Percentiles rank a stretch among this genome's conserved stretches.
Evolutionary conservation across 805 yeast genomes (phyloP).

Genomic region (Kodamaea nitidulidarum): DNA sequence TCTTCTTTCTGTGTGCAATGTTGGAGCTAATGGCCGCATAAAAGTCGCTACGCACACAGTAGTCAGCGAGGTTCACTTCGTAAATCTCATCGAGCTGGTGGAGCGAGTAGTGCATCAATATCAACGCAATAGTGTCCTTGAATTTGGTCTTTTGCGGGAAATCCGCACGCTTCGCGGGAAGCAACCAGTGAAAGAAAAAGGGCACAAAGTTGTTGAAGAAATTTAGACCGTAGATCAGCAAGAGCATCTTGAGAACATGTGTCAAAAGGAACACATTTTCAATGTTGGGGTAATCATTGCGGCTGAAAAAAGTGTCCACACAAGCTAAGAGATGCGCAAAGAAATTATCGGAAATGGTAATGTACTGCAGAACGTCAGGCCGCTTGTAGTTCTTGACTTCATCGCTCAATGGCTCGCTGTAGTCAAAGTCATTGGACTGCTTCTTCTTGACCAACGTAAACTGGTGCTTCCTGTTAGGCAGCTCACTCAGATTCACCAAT

Average conservation of each 20-base stretch:
- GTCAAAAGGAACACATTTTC: conserved; percentile 22
- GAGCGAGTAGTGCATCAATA: conserved; percentile 23
- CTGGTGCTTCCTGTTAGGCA: conserved; percentile 1
- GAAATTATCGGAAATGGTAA: conserved; percentile 39
- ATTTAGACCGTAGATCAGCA: conserved; percentile 42
- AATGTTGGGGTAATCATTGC: conserved; percentile 19
- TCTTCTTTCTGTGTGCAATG: conserved; percentile 23
- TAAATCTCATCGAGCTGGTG: conserved; percentile 28
- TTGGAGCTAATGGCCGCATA: conserved; percentile 17
- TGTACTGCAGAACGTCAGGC: conserved; percentile 43
- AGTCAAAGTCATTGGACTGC: conserved; percentile 11
- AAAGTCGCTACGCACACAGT: conserved; percentile 19
- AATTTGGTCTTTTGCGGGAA: conserved; percentile 13
- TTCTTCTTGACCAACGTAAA: conserved; percentile 9
- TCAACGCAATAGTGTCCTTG: conserved; percentile 33
- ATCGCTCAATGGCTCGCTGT: conserved; percentile 14
- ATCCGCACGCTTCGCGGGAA: conserved; percentile 15
- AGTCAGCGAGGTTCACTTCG: conserved; percentile 18
- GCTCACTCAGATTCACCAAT: conserved; percentile 12
- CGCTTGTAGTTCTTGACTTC: conserved; percentile 17
- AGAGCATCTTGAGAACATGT: conserved; percentile 18
- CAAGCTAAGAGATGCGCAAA: conserved; percentile 35
- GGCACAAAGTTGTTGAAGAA: conserved; percentile 44
- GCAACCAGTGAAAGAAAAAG: conserved; percentile 43
- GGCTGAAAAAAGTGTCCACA: conserved; percentile 30